Evolutionary conservation across 2,329 filamentous ascomycete species (phyloP).

Genomic region (Aureobasidium namibiae): DNA sequence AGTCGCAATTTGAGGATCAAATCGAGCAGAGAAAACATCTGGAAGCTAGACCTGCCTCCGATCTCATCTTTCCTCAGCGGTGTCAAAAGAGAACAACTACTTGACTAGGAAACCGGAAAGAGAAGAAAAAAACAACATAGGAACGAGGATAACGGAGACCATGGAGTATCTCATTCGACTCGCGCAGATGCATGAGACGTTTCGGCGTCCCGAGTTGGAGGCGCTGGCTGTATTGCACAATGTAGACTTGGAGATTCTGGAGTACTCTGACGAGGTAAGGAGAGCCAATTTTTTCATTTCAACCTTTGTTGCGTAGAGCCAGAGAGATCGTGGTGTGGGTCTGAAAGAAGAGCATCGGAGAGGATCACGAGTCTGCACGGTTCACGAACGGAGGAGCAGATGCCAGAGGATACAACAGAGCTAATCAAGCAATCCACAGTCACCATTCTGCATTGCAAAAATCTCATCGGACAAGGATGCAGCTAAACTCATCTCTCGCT

Average conservation of each 20-base stretch:
- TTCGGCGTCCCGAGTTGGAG: constrained; percentile 75
- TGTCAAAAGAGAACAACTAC: too few species aligned
- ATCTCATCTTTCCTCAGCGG: too few species aligned
- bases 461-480: constrained; percentile 56
- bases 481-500: constrained; percentile 64
- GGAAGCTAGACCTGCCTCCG: too few species aligned
- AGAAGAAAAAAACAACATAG: background rate
- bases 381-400: too few species aligned
- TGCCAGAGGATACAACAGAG: background rate
- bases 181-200: constrained; percentile 83
- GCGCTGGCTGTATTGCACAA: constrained; percentile 64
- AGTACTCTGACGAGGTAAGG: constrained; percentile 64
- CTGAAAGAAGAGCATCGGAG: too few species aligned
- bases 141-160: background rate
- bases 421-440: constrained; percentile 44
- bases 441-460: constrained; percentile 74
- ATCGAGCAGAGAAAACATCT: too few species aligned
- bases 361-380: too few species aligned
- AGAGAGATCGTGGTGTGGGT: too few species aligned
- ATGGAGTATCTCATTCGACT: constrained; percentile 84
- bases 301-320: too few species aligned
- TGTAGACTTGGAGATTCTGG: constrained; percentile 62
- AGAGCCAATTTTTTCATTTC: background rate
- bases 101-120: background rate
- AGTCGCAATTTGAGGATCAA: too few species aligned